Conservation (phyloP, 306 rosid genomes). For the Heteromeles arbutifolia region DNA sequence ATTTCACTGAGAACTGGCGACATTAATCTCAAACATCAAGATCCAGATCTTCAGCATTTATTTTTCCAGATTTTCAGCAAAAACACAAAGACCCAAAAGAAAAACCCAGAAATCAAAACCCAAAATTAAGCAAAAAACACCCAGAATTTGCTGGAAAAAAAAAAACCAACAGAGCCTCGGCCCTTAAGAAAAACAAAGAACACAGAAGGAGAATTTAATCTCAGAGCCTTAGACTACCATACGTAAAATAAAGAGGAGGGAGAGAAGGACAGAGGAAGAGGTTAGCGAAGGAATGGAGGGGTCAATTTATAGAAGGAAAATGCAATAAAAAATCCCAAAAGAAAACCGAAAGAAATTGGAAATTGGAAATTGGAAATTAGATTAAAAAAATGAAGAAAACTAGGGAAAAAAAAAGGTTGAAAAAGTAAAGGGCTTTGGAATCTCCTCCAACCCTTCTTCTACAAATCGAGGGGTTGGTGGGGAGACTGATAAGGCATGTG, state of each 20-base stretch:
- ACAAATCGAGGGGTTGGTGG: not conserved
- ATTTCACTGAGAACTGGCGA: conserved; percentile 94
- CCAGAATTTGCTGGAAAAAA: not conserved
- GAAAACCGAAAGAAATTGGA: not conserved
- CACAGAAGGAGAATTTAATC: not conserved
- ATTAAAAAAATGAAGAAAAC: not conserved
- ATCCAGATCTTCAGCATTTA: conserved; percentile 24
- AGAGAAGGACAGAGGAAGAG: conserved; percentile 27
- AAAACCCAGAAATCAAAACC: not conserved
- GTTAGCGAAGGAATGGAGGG: conserved; percentile 9
- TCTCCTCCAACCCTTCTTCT: conserved; percentile 19
- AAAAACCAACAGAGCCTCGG: not conserved
- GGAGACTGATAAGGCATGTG: conserved; percentile 18
- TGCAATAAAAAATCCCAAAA: not conserved
- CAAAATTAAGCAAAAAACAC: not conserved
- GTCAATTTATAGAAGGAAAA: conserved; percentile 44
- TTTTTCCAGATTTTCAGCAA: not conserved
- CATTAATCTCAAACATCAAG: conserved; percentile 69
- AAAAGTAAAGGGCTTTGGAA: conserved; percentile 31
- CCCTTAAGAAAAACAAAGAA: not conserved
- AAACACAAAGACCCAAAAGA: not conserved
- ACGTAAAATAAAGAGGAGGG: not conserved
- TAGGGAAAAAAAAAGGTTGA: not conserved
- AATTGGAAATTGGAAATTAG: not conserved
- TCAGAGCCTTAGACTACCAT: not conserved